Conservation (phyloP, 768 basidiomycete genomes). For the Tulasnella sp. region DNA sequence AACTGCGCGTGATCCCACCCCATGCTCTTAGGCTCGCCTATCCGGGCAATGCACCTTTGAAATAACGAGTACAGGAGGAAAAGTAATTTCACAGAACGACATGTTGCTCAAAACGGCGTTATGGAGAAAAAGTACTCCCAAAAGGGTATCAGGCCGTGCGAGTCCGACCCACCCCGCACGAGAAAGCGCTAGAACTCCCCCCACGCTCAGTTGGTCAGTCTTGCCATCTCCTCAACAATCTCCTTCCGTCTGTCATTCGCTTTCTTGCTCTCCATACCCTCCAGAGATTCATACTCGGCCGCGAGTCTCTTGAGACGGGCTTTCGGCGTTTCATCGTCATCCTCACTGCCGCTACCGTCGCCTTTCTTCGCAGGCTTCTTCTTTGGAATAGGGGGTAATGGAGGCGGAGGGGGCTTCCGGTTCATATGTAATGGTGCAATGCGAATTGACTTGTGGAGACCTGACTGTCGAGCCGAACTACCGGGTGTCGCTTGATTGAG, state of each 20-base stretch:
- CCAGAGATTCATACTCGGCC: slow-evolving; percentile 17
- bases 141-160: background rate
- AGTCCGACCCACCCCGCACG: slow-evolving; percentile 7
- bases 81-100: background rate
- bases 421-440: slow-evolving; percentile 25
- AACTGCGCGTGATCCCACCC: background rate
- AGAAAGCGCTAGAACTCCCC: slow-evolving; percentile 1
- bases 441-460: slow-evolving; percentile 17
- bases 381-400: slow-evolving; percentile 15
- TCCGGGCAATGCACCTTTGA: background rate
- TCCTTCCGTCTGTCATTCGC: slow-evolving; percentile 25
- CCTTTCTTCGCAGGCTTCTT: background rate
- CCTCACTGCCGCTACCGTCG: slow-evolving; percentile 13
- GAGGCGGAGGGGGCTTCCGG: slow-evolving; percentile 25
- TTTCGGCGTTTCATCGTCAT: slow-evolving; percentile 22
- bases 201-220: slow-evolving; percentile 7
- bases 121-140: background rate
- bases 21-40: background rate
- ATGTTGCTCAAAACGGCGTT: background rate
- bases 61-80: background rate
- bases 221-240: slow-evolving; percentile 19
- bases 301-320: slow-evolving; percentile 19
- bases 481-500: slow-evolving; percentile 22
- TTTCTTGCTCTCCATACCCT: slow-evolving; percentile 24
- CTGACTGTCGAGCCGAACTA: slow-evolving; percentile 12